Conservation (phyloP, 75 land plant genomes). For the Pinus tabuliformis region DNA sequence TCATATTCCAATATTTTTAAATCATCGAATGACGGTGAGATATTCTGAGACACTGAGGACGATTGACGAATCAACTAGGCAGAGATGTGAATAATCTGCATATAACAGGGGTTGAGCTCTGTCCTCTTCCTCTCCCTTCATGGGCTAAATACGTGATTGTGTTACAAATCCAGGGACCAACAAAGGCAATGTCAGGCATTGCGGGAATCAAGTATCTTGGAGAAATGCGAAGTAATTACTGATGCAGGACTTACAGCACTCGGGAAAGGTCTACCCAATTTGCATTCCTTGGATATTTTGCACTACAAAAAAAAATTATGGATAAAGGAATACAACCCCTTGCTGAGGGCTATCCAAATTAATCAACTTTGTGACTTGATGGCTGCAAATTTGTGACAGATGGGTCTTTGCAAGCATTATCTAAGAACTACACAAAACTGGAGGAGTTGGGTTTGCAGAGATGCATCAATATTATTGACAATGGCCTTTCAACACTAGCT, state of each 20-base stretch:
- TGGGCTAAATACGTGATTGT: too few species aligned
- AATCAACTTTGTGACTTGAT: slow-evolving; percentile 44
- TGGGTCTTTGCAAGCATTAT: slow-evolving; percentile 44
- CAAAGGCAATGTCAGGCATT: too few species aligned
- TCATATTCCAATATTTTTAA: too few species aligned
- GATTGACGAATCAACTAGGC: neutral
- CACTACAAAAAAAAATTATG: slow-evolving; percentile 68
- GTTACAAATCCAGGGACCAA: too few species aligned
- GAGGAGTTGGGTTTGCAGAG: slow-evolving; percentile 64
- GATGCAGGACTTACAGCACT: slow-evolving; percentile 65
- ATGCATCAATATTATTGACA: slow-evolving; percentile 62
- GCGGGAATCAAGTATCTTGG: too few species aligned
- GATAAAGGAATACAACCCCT: slow-evolving; percentile 69
- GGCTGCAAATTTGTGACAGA: slow-evolving; percentile 74
- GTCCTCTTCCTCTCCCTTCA: too few species aligned
- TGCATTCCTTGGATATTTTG: slow-evolving; percentile 70
- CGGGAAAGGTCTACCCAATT: slow-evolving; percentile 50
- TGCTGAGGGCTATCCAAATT: slow-evolving; percentile 52
- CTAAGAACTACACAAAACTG: slow-evolving; percentile 50
- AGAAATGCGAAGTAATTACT: too few species aligned
- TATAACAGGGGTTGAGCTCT: too few species aligned
- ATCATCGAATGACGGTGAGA: slow-evolving; percentile 3
- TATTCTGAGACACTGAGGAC: neutral
- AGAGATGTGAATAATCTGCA: too few species aligned
- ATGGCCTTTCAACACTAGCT: slow-evolving; percentile 57